Percentiles rank a stretch among this genome's conserved stretches.
These are phyloP conservation scores for Cucurbita argyrosperma DNA, from an alignment of 306 rosid species.

Conservation along the genomic window DNA sequence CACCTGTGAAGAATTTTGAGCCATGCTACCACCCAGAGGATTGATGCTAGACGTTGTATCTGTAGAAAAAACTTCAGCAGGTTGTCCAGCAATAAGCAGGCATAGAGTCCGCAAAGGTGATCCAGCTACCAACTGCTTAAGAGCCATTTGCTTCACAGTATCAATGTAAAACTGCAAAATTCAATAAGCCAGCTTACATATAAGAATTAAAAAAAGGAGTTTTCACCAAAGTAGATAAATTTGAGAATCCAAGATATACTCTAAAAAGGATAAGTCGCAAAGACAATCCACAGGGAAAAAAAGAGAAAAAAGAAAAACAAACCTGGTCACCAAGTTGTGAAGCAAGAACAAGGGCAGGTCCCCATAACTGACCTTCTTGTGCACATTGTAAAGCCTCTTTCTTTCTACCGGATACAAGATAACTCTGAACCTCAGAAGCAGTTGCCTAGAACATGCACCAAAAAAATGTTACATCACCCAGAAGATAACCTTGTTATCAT, in stretches of 20 bases:
- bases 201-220: background rate
- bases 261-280: background rate
- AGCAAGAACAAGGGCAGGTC: constrained; percentile 93
- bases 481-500: background rate
- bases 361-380: constrained; percentile 95
- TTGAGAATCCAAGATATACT: background rate
- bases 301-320: constrained; percentile 2
- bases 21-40: constrained; percentile 19
- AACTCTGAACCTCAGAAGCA: constrained; percentile 81
- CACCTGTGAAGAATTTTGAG: constrained; percentile 62
- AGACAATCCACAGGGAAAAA: background rate
- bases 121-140: constrained; percentile 62
- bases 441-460: constrained; percentile 44
- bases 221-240: background rate
- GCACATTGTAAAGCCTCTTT: constrained; percentile 80
- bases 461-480: constrained; percentile 9
- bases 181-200: constrained; percentile 6
- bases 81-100: constrained; percentile 88
- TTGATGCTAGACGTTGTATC: constrained; percentile 16
- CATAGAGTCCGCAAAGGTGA: constrained; percentile 91
- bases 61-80: constrained; percentile 68
- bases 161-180: constrained; percentile 77
- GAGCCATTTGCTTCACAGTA: constrained; percentile 90
- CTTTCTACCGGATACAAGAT: constrained; percentile 79
- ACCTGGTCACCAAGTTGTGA: constrained; percentile 92